Evolutionary conservation across 2,329 filamentous ascomycete species (phyloP).

Genomic region (Penicillium sp.): DNA sequence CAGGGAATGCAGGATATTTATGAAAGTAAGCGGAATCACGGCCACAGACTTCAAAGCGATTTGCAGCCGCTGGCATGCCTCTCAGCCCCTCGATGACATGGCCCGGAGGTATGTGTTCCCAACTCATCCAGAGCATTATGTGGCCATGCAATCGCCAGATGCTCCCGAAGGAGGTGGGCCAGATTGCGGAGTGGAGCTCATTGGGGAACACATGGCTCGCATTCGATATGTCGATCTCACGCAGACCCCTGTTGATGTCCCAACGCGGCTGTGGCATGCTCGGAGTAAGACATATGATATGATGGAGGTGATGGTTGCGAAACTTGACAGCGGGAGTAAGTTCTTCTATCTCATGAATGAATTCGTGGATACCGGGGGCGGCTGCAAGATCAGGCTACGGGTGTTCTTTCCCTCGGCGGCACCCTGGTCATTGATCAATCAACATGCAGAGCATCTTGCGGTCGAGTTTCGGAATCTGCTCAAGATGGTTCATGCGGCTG

Average conservation of each 20-base stretch:
- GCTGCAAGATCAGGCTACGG: slow-evolving; percentile 7
- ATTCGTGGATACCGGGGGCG: slow-evolving; percentile 2
- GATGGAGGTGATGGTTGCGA: slow-evolving; percentile 2
- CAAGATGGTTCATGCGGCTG: background rate
- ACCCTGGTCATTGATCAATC: slow-evolving; percentile 1
- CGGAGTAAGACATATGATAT: slow-evolving; percentile 2
- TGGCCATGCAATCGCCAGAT: slow-evolving; percentile 1
- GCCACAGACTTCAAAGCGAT: slow-evolving; percentile 1
- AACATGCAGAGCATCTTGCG: slow-evolving; percentile 7
- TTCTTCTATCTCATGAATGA: slow-evolving; percentile 11
- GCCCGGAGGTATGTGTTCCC: slow-evolving; percentile 2
- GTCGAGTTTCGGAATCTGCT: slow-evolving; percentile 7
- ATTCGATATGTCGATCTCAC: background rate
- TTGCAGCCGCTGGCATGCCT: slow-evolving; percentile 2
- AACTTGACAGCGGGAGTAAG: slow-evolving; percentile 1
- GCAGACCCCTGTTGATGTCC: background rate
- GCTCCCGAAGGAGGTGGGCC: background rate
- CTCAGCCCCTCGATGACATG: slow-evolving; percentile 1
- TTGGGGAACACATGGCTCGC: slow-evolving; percentile 7
- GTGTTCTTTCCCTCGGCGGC: slow-evolving; percentile 5
- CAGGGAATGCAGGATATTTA: slow-evolving; percentile 1
- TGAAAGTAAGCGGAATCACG: slow-evolving; percentile 1
- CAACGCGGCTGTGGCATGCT: background rate
- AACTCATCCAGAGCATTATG: slow-evolving; percentile 6
- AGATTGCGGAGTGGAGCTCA: slow-evolving; percentile 5